Evolutionary conservation across 2,329 filamentous ascomycete species (phyloP), one percentile per base, ranked within the genome.

Genomic region (Diaporthe ilicicola): DNA sequence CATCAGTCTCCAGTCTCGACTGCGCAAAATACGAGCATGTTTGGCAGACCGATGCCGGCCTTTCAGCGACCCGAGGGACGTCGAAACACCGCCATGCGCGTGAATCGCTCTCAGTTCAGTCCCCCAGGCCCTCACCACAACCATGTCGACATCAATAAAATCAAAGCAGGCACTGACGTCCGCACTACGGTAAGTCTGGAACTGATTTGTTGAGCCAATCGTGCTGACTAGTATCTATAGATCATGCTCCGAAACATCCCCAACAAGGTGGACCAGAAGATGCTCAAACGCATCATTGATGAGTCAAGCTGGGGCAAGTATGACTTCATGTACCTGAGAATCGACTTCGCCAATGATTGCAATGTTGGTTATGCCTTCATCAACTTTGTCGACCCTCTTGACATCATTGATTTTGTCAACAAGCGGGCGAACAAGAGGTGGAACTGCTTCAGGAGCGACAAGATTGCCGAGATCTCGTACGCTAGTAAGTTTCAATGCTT

Each of bases 361-460:
- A 95, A 94, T 79, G 95, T 98, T 71, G 96, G 96, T 55, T 98
- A 98, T 81, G 95, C 94, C 0, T 99, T 98, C 82, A 94, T 99
- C 83, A 98, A 99, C 81, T 98, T 98, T 76, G 89, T 91, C 53
- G 91, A 94, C 79, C 90, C 93, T 0, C 84, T 92, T 72, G 90
- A 93, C 79, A 94, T 96, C 72, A 89, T 94, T 67, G 85, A 90
- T 74, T 94, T 95, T 79, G 90, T 93, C 68, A 87, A 89, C 69
- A 88, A 89, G 24, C 88, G 92, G 69, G 89, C 90, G 69, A 93
- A 93, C 74, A 89, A 92, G 78, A 87, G 90, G 71, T 95, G 93
- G 94, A 92, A 92, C 75, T 92, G 92, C 74, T 95, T 93, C 83
- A 92, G 92, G 77, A 94, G 92, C 46, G 90, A 94, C 82, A 98